phyloP scores from a whole-genome alignment of 306 rosid species.

The Casuarina equisetifolia region DNA sequence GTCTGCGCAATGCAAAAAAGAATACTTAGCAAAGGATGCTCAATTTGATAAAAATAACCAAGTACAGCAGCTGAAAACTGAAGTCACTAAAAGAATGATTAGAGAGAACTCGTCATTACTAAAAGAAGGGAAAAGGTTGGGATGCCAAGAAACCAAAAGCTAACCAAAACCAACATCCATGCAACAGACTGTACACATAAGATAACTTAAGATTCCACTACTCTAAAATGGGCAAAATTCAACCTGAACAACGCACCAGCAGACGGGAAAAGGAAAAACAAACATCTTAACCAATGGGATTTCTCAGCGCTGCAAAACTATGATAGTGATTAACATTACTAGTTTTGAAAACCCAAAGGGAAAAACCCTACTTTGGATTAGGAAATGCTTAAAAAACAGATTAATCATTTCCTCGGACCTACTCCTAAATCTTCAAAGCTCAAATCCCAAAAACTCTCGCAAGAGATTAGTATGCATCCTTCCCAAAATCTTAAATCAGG shows the following conservation, averaged over 20 bases:
- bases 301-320: neutral
- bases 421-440: neutral
- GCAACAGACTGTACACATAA: neutral
- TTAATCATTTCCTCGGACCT: neutral
- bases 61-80: neutral
- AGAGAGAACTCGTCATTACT: neutral
- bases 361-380: neutral
- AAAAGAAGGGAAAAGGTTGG: neutral
- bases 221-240: neutral
- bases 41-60: neutral
- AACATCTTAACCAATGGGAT: neutral
- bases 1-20: slow-evolving; percentile 52
- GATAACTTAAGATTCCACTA: neutral
- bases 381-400: neutral
- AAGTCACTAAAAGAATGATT: neutral
- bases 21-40: slow-evolving; percentile 10
- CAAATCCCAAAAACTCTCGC: neutral
- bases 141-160: neutral
- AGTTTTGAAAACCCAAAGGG: neutral
- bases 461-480: neutral
- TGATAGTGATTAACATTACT: neutral
- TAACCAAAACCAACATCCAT: neutral
- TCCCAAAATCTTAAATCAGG: neutral
- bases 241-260: neutral
- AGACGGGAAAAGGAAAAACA: neutral